Conservation (phyloP, 2,329 filamentous ascomycete genomes). For the Cordyceps pruinosa region DNA sequence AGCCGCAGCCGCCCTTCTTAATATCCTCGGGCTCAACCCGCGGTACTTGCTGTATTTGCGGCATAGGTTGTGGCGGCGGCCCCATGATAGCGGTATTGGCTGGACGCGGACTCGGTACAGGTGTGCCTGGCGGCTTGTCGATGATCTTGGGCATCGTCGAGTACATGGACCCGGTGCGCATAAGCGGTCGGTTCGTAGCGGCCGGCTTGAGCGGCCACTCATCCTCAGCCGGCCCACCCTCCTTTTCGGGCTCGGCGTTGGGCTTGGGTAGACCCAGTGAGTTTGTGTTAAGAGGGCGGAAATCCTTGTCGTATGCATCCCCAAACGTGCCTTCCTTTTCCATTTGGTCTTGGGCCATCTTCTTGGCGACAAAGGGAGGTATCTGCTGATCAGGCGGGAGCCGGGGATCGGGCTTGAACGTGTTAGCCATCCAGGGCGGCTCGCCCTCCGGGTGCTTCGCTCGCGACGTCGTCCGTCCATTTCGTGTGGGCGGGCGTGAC, state of each 20-base stretch:
- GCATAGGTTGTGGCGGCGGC: slow-evolving; percentile 16
- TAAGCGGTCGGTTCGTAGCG: slow-evolving; percentile 39
- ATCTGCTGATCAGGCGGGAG: slow-evolving; percentile 93
- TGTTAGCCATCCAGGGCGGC: slow-evolving; percentile 87
- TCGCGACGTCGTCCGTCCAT: slow-evolving; percentile 42
- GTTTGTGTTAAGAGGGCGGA: slow-evolving; percentile 72
- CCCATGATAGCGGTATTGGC: slow-evolving; percentile 28
- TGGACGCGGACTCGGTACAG: slow-evolving; percentile 39
- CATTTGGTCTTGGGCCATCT: slow-evolving; percentile 91
- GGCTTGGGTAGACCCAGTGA: slow-evolving; percentile 40
- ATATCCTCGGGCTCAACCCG: slow-evolving; percentile 25
- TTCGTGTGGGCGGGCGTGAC: slow-evolving; percentile 56
- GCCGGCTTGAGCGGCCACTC: slow-evolving; percentile 54
- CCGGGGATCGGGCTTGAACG: slow-evolving; percentile 92
- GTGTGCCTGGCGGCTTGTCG: slow-evolving; percentile 26
- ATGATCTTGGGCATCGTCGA: slow-evolving; percentile 57
- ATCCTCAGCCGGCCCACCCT: slow-evolving; percentile 17
- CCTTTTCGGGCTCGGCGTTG: slow-evolving; percentile 2
- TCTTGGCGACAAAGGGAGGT: slow-evolving; percentile 84
- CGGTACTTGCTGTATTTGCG: slow-evolving; percentile 16
- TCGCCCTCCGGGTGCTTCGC: slow-evolving; percentile 80
- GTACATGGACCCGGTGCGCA: slow-evolving; percentile 44
- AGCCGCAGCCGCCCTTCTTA: slow-evolving; percentile 40
- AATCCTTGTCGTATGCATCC: slow-evolving; percentile 78
- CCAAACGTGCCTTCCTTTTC: slow-evolving; percentile 85